phyloP scores from a whole-genome alignment of 1,284 basidiomycete species.

The Fomitopsis schrenkii region DNA sequence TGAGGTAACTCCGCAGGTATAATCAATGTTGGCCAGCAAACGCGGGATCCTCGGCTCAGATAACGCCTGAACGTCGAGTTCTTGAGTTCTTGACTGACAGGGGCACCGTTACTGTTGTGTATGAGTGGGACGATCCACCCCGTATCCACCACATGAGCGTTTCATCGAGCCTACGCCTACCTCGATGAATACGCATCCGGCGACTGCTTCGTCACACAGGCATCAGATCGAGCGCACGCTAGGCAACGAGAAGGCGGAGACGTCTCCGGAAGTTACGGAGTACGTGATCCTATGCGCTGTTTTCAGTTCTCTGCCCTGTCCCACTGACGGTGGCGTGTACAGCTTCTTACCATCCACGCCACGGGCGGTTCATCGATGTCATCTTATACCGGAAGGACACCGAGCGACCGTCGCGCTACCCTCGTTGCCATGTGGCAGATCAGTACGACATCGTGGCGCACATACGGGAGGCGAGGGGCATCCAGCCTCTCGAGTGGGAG shows the following conservation, averaged over 20 bases:
- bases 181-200: constrained; percentile 16
- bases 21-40: constrained; percentile 26
- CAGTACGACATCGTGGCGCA: constrained; percentile 24
- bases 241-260: constrained; percentile 17
- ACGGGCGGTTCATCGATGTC: constrained; percentile 26
- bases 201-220: constrained; percentile 20
- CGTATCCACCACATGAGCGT: constrained; percentile 20
- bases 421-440: constrained; percentile 21
- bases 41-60: constrained; percentile 24
- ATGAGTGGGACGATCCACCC: constrained; percentile 27
- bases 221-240: constrained; percentile 16
- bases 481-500: constrained; percentile 21
- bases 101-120: constrained; percentile 26
- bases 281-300: constrained; percentile 7
- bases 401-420: constrained; percentile 24
- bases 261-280: constrained; percentile 18
- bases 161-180: constrained; percentile 23
- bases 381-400: constrained; percentile 22
- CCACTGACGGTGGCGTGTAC: neutral
- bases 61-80: constrained; percentile 15
- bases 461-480: constrained; percentile 16
- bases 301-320: neutral
- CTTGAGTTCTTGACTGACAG: constrained; percentile 24
- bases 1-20: constrained; percentile 14
- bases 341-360: constrained; percentile 22